Percentiles rank a stretch among this genome's conserved stretches.
Conservation (phyloP, 306 rosid species). For the Pterocarpus santalinus region DNA sequence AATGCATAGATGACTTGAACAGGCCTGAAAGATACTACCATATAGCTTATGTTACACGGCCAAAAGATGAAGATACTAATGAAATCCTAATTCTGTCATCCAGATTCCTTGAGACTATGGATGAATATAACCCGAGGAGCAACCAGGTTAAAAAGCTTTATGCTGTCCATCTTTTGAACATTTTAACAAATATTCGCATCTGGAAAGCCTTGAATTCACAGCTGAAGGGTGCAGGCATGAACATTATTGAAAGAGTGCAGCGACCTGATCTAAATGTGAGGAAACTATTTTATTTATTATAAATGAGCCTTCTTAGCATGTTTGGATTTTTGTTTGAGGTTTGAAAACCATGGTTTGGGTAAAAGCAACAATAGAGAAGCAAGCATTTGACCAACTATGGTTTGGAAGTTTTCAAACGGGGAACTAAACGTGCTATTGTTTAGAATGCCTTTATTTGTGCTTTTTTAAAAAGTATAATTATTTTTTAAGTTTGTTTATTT, state of each 20-base stretch:
- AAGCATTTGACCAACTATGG: too few relatives aligned
- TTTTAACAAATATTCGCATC: conserved; percentile 37
- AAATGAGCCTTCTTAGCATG: too few relatives aligned
- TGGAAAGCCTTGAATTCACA: conserved; percentile 48
- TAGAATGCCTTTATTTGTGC: too few relatives aligned
- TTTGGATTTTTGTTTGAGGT: too few relatives aligned
- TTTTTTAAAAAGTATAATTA: too few relatives aligned
- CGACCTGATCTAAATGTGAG: conserved; percentile 45
- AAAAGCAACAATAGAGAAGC: too few relatives aligned
- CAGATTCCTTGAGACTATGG: neutral
- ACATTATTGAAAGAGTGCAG: conserved; percentile 47
- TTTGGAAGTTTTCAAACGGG: too few relatives aligned
- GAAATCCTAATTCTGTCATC: conserved; percentile 27
- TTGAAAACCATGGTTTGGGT: too few relatives aligned
- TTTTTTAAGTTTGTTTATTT: too few relatives aligned
- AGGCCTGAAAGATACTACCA: conserved; percentile 28
- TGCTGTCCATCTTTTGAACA: conserved; percentile 42
- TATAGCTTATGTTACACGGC: conserved; percentile 43
- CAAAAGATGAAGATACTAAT: neutral
- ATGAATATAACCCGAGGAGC: neutral
- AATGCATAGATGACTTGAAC: conserved; percentile 46
- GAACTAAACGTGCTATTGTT: too few relatives aligned
- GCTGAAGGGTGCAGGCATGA: conserved; percentile 8
- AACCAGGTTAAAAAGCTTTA: neutral
- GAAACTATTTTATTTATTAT: too few relatives aligned